Evolutionary conservation across 2,329 filamentous ascomycete genomes (phyloP).

Genomic region (Didymellaceae sp.): DNA sequence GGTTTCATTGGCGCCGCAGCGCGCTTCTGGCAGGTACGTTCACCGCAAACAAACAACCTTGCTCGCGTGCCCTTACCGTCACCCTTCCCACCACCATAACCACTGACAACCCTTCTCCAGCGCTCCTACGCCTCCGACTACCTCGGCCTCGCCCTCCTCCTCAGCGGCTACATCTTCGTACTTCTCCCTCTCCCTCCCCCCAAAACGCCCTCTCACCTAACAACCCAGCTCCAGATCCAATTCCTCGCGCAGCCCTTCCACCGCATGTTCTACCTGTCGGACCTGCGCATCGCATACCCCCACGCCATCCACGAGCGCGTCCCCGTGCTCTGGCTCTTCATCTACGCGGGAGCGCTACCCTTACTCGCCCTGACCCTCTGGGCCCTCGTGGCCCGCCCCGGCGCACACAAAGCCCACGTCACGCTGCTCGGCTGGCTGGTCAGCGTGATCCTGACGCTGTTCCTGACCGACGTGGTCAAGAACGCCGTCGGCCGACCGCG

Average conservation of each 20-base stretch:
- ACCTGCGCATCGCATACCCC: slow-evolving; percentile 83
- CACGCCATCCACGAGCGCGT: slow-evolving; percentile 86
- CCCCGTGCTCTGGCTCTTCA: slow-evolving; percentile 75
- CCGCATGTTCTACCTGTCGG: slow-evolving; percentile 89
- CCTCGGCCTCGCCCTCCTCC: slow-evolving; percentile 74
- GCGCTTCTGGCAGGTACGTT: slow-evolving; percentile 57
- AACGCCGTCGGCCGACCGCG: slow-evolving; percentile 83
- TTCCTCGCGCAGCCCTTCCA: slow-evolving; percentile 84
- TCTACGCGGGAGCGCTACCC: slow-evolving; percentile 79
- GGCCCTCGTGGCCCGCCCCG: slow-evolving; percentile 67
- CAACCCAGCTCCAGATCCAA: slow-evolving; percentile 59
- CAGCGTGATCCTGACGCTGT: slow-evolving; percentile 72
- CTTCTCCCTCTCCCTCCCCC: slow-evolving; percentile 17
- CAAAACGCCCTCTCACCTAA: slow-evolving; percentile 3
- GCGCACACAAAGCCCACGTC: slow-evolving; percentile 81
- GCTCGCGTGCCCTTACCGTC: slow-evolving; percentile 9
- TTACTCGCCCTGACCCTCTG: slow-evolving; percentile 70
- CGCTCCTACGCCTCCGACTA: slow-evolving; percentile 90
- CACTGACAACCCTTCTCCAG: slow-evolving; percentile 49
- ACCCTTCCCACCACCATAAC: too few relatives aligned
- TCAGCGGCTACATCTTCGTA: slow-evolving; percentile 70
- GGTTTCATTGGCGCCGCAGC: slow-evolving; percentile 57
- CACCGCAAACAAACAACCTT: not conserved
- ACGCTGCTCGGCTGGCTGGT: slow-evolving; percentile 82
- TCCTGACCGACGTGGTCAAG: slow-evolving; percentile 88